phyloP scores from a whole-genome alignment of 768 basidiomycete genomes.

The Leccinum rimulosum region DNA sequence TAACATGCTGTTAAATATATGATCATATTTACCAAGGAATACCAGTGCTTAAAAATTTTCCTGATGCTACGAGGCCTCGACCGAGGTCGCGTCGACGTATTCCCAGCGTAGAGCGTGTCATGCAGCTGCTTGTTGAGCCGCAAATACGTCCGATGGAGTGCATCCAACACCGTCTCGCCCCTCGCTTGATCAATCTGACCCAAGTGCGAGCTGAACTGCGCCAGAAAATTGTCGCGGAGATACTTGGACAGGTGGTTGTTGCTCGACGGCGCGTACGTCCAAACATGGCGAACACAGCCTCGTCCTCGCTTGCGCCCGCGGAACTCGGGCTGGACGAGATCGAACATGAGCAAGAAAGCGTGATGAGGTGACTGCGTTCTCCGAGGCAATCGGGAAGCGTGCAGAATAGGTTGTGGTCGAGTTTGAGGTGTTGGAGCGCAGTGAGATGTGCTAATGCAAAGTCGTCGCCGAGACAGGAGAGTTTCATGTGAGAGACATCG shows the following conservation, averaged over 20 bases:
- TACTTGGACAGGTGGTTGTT: constrained; percentile 78
- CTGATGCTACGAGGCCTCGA: constrained; percentile 52
- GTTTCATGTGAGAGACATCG: constrained; percentile 84
- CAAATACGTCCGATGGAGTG: constrained; percentile 84
- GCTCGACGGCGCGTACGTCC: constrained; percentile 60
- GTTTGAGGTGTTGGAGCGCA: constrained; percentile 64
- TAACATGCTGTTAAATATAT: no score
- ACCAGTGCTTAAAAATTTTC: no score
- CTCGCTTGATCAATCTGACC: constrained; percentile 37
- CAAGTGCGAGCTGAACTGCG: constrained; percentile 60
- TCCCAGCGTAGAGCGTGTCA: constrained; percentile 53
- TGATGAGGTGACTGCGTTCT: constrained; percentile 64
- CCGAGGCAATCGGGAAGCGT: constrained; percentile 82
- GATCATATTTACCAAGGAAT: no score
- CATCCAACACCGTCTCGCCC: constrained; percentile 62
- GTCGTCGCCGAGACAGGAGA: constrained; percentile 73
- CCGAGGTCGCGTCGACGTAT: constrained; percentile 28
- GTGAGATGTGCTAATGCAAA: constrained; percentile 68
- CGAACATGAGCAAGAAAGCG: constrained; percentile 89
- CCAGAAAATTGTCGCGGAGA: constrained; percentile 77
- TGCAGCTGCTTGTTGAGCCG: constrained; percentile 80
- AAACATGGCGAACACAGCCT: constrained; percentile 96
- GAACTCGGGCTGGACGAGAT: constrained; percentile 88
- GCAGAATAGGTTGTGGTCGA: constrained; percentile 87
- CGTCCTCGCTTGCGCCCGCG: constrained; percentile 58